Percentiles rank a stretch among this genome's conserved stretches.
phyloP scores from a whole-genome alignment of 192 early-diverging fungal species.

The Rhizophagus sp. region DNA sequence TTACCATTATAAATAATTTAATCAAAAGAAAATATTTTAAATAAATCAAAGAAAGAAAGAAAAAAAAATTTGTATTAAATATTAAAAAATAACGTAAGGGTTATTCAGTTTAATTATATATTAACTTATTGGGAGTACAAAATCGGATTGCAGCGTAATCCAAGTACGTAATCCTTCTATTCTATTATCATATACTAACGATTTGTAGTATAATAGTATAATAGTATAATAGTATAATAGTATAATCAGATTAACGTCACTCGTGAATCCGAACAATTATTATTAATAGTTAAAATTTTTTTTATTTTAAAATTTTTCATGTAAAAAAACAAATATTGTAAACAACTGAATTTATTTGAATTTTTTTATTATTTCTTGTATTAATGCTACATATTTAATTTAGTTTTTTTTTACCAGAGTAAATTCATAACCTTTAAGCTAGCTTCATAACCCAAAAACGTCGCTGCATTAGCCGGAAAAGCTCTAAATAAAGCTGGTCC shows the following conservation, averaged over 20 bases:
- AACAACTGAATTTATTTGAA: no score
- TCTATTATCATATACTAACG: no score
- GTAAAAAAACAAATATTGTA: no score
- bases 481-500: constrained; percentile 87
- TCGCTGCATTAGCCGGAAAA: constrained; percentile 82
- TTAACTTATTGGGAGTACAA: neutral
- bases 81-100: neutral
- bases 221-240: no score
- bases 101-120: neutral
- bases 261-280: no score
- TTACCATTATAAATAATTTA: neutral
- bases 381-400: neutral
- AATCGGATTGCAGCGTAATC: neutral
- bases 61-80: neutral
- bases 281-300: no score
- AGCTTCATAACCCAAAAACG: constrained; percentile 68
- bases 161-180: no score
- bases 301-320: no score
- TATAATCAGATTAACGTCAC: no score
- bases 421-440: constrained; percentile 52
- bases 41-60: neutral
- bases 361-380: no score
- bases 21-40: neutral
- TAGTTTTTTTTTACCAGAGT: constrained; percentile 35
- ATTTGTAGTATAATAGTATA: no score